A percentile compares a stretch with the other conserved stretches of the same genome.
Conservation (phyloP, 2,329 filamentous ascomycete species). For the Aspergillus carbonarius region DNA sequence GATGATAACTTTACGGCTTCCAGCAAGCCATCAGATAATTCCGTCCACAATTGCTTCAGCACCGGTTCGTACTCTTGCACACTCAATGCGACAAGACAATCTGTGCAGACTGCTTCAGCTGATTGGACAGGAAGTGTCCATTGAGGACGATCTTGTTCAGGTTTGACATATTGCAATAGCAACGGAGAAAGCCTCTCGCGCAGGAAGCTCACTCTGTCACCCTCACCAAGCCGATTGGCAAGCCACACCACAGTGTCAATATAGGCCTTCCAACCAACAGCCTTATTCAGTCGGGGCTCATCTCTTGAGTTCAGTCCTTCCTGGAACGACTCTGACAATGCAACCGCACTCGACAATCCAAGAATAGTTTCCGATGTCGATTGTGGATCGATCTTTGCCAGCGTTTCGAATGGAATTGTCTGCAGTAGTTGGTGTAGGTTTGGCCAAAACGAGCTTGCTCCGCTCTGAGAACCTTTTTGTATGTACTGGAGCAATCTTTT, state of each 20-base stretch:
- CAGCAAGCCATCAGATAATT: conserved; percentile 61
- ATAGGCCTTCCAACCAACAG: conserved; percentile 73
- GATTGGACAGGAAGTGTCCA: conserved; percentile 52
- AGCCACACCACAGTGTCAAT: conserved; percentile 62
- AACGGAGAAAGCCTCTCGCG: conserved; percentile 53
- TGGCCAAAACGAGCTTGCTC: conserved; percentile 70
- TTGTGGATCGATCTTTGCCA: conserved; percentile 29
- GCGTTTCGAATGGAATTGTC: conserved; percentile 53
- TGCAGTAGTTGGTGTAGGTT: conserved; percentile 63
- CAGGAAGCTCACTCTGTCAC: conserved; percentile 49
- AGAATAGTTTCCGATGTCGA: conserved; percentile 22
- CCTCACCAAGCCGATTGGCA: conserved; percentile 46
- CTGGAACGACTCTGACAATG: conserved; percentile 67
- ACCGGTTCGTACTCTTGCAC: conserved; percentile 47
- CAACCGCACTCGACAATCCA: conserved; percentile 53
- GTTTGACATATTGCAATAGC: conserved; percentile 54
- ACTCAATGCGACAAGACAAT: conserved; percentile 40
- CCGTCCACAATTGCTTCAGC: conserved; percentile 61
- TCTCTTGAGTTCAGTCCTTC: conserved; percentile 71
- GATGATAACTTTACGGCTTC: conserved; percentile 70
- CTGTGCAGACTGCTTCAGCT: conserved; percentile 38
- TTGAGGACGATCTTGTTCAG: conserved; percentile 44
- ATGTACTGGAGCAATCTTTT: conserved; percentile 69
- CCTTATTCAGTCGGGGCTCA: conserved; percentile 68
- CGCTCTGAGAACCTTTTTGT: conserved; percentile 80